phyloP scores from a whole-genome alignment of 2,329 filamentous ascomycete genomes.

The Penicillium sclerotigenum region DNA sequence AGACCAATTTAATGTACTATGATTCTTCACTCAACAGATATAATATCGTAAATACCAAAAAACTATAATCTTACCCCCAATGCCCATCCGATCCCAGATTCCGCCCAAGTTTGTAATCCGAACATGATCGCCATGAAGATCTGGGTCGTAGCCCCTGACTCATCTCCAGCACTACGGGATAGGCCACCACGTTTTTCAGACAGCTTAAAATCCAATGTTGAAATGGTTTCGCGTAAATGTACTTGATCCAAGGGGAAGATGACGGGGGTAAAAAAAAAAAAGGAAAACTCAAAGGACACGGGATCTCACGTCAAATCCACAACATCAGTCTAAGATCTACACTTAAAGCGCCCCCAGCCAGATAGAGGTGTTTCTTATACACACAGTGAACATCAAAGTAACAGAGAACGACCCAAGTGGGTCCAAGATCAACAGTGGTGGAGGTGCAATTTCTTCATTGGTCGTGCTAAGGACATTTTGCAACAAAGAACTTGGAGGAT shows the following conservation, averaged over 20 bases:
- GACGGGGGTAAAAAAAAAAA: background rate
- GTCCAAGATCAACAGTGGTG: background rate
- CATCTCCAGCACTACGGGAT: background rate
- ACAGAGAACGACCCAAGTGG: background rate
- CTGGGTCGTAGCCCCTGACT: conserved; percentile 20
- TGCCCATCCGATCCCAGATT: background rate
- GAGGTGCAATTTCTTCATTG: background rate
- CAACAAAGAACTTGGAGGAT: background rate
- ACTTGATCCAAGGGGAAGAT: background rate
- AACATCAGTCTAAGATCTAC: background rate
- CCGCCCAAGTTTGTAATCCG: background rate
- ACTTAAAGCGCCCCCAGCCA: background rate
- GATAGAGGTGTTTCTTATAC: background rate
- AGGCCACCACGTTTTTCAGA: background rate
- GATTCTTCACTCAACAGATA: background rate
- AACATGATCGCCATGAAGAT: conserved; percentile 11
- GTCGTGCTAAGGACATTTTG: background rate
- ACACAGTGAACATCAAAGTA: background rate
- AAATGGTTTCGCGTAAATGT: background rate
- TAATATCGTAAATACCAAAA: background rate
- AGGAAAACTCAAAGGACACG: background rate
- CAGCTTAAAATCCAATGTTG: background rate
- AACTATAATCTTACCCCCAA: background rate
- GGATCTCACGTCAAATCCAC: background rate
- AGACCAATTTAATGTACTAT: background rate